phyloP scores from a whole-genome alignment of 495 filamentous ascomycete genomes.

The Podospora bellae-mahoneyi region DNA sequence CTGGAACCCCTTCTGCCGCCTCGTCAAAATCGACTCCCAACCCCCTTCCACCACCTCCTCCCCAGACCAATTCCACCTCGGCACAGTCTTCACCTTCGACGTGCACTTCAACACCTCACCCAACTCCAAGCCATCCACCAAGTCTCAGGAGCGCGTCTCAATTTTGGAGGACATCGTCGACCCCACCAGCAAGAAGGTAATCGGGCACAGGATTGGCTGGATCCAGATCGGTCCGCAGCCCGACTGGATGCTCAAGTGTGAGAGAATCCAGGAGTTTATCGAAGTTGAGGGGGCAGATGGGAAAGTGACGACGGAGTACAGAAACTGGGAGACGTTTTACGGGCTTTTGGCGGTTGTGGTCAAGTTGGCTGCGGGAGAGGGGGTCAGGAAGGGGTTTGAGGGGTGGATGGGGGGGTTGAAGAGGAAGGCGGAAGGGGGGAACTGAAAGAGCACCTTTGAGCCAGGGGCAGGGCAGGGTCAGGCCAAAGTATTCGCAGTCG shows the following conservation, averaged over 20 bases:
- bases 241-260: slow-evolving; percentile 29
- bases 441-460: not conserved
- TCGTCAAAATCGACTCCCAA: slow-evolving; percentile 25
- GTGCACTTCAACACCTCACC: slow-evolving; percentile 28
- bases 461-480: too few species aligned
- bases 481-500: too few species aligned
- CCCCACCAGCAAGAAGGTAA: not conserved
- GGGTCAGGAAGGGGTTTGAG: slow-evolving; percentile 32
- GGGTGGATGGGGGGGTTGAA: slow-evolving; percentile 35
- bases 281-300: slow-evolving; percentile 14
- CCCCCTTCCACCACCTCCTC: slow-evolving; percentile 4
- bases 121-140: not conserved
- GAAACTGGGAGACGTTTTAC: slow-evolving; percentile 43
- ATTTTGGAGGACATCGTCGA: not conserved
- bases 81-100: slow-evolving; percentile 34
- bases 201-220: not conserved
- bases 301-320: slow-evolving; percentile 24
- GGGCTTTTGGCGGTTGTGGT: slow-evolving; percentile 33
- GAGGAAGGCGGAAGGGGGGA: slow-evolving; percentile 27
- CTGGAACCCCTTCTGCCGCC: slow-evolving; percentile 40
- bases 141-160: not conserved
- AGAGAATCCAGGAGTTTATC: slow-evolving; percentile 41
- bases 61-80: slow-evolving; percentile 19
- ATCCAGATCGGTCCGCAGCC: slow-evolving; percentile 15
- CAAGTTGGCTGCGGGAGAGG: slow-evolving; percentile 16